phyloP scores from a whole-genome alignment of 1,284 basidiomycete genomes.

The Papiliotrema terrestris region DNA sequence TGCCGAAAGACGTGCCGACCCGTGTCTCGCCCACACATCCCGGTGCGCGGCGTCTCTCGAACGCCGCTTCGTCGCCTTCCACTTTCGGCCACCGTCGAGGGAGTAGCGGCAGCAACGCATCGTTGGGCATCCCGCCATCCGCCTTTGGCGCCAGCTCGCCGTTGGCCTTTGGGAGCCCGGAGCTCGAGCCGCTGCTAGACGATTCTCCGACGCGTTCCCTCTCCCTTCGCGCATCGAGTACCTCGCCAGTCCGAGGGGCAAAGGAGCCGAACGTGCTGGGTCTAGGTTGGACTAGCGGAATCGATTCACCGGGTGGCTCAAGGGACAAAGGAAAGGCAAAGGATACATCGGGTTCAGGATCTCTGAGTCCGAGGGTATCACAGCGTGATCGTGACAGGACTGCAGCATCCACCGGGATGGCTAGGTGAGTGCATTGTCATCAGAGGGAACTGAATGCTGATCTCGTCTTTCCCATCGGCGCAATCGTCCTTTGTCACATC shows the following conservation, averaged over 20 bases:
- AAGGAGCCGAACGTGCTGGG: conserved; percentile 34
- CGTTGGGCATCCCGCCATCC: conserved; percentile 1
- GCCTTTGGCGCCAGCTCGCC: conserved; percentile 10
- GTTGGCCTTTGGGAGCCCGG: conserved; percentile 35
- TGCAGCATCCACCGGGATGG: conserved; percentile 6
- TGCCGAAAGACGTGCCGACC: background rate
- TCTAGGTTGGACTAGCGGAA: conserved; percentile 26
- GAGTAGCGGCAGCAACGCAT: conserved; percentile 7
- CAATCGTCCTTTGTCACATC: too few relatives aligned
- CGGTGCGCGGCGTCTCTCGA: conserved; percentile 11
- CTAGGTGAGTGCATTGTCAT: conserved; percentile 18
- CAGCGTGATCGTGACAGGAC: conserved; percentile 25
- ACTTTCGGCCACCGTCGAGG: background rate
- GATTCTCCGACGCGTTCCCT: conserved; percentile 12
- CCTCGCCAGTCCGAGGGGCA: conserved; percentile 12
- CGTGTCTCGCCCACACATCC: conserved; percentile 20
- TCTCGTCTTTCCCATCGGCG: background rate
- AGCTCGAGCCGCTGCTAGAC: conserved; percentile 22
- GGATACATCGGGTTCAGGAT: conserved; percentile 5
- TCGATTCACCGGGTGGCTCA: conserved; percentile 9
- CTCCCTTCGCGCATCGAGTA: conserved; percentile 11
- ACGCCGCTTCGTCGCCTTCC: background rate
- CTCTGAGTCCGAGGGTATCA: conserved; percentile 17
- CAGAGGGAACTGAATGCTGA: background rate
- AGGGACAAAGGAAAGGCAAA: conserved; percentile 33